Conservation (phyloP, 2,329 filamentous ascomycete genomes). For the Coniosporium tulheliwenetii region DNA sequence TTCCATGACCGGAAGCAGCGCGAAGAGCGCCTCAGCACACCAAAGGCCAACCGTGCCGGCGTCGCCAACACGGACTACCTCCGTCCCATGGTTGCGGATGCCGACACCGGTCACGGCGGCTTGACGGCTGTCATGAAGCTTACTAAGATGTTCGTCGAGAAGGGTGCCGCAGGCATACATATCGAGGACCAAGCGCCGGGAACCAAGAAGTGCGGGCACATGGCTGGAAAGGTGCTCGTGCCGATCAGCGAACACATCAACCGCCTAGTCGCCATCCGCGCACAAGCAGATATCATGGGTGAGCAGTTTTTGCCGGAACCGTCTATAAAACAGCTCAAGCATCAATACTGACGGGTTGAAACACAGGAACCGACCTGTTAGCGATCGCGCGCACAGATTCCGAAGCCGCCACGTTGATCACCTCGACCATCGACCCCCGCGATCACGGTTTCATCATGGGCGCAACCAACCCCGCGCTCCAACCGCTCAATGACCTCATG, state of each 20-base stretch:
- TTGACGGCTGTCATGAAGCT: constrained; percentile 99
- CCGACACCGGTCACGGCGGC: constrained; percentile 92
- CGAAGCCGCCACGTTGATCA: constrained; percentile 94
- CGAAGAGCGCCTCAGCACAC: constrained; percentile 71
- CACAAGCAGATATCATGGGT: constrained; percentile 98
- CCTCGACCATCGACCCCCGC: constrained; percentile 85
- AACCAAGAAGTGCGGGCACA: constrained; percentile 98
- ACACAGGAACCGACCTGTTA: constrained; percentile 60
- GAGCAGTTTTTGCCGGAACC: constrained; percentile 7
- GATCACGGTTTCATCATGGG: constrained; percentile 92
- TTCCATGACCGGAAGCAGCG: constrained; percentile 99
- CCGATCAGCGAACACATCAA: constrained; percentile 98
- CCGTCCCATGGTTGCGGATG: constrained; percentile 89
- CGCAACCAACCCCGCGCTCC: constrained; percentile 67
- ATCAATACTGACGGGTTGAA: not conserved
- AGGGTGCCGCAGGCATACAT: constrained; percentile 92
- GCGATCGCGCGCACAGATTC: constrained; percentile 91
- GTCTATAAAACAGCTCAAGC: not conserved
- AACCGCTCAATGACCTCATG: constrained; percentile 86
- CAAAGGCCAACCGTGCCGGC: constrained; percentile 55
- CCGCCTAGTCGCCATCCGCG: constrained; percentile 86
- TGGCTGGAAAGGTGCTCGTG: constrained; percentile 96
- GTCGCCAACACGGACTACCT: constrained; percentile 82
- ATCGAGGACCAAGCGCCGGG: constrained; percentile 97
- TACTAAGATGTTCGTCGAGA: constrained; percentile 93